Evolutionary conservation across 176 grass and related monocot species (phyloP).

Genomic region (Cenchrus purpureus): DNA sequence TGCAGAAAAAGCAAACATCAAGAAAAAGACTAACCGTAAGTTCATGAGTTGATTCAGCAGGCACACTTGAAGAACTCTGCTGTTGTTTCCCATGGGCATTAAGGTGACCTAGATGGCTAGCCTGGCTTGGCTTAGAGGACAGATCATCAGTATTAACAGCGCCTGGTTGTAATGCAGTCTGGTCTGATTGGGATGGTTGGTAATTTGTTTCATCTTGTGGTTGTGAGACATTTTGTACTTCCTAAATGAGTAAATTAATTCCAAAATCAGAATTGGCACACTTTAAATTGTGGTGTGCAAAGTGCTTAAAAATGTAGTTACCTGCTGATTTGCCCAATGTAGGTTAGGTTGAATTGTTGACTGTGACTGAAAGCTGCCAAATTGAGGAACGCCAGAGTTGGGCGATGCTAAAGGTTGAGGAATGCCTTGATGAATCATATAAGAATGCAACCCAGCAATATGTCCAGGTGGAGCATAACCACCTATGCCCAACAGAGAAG

Average conservation of each 20-base stretch:
- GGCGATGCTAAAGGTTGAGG: slow-evolving; percentile 61
- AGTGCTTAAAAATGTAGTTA: slow-evolving; percentile 19
- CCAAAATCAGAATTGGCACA: slow-evolving; percentile 5
- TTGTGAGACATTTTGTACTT: slow-evolving; percentile 49
- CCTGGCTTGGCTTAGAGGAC: slow-evolving; percentile 52
- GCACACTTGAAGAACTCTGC: slow-evolving; percentile 37
- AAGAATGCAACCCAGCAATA: slow-evolving; percentile 69
- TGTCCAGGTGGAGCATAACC: slow-evolving; percentile 61
- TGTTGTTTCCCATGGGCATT: slow-evolving; percentile 47
- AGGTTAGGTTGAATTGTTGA: slow-evolving; percentile 45
- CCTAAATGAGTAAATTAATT: slow-evolving; percentile 50
- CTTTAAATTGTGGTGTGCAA: background rate
- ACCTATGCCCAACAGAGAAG: slow-evolving; percentile 61
- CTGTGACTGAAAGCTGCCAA: slow-evolving; percentile 59
- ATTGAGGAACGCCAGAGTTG: slow-evolving; percentile 64
- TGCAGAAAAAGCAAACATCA: background rate
- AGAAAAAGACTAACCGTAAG: slow-evolving; percentile 54
- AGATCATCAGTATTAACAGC: slow-evolving; percentile 42
- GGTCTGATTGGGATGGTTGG: slow-evolving; percentile 63
- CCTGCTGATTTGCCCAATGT: slow-evolving; percentile 61
- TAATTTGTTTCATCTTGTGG: slow-evolving; percentile 58
- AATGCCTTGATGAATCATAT: slow-evolving; percentile 71
- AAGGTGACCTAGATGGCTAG: slow-evolving; percentile 53
- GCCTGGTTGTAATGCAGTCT: slow-evolving; percentile 50
- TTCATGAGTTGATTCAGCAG: slow-evolving; percentile 52